phyloP scores from a whole-genome alignment of 1,139 yeast genomes.

The Torulaspora globosa region DNA sequence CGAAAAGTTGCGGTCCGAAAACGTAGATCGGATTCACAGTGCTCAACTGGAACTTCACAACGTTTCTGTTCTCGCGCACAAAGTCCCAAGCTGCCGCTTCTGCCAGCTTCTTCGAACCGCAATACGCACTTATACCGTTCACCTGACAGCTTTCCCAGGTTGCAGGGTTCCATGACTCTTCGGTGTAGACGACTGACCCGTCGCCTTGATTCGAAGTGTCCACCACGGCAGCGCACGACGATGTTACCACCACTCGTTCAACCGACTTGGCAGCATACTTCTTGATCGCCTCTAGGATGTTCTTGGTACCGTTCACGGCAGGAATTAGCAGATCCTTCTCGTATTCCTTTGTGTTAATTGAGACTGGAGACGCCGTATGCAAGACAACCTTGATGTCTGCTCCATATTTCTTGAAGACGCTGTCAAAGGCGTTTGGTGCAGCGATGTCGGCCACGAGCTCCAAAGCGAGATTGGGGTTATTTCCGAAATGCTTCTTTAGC shows the following conservation, averaged over 20 bases:
- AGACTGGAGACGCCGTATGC: slow-evolving; percentile 51
- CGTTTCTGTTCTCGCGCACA: slow-evolving; percentile 36
- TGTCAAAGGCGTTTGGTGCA: slow-evolving; percentile 49
- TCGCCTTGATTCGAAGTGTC: slow-evolving; percentile 46
- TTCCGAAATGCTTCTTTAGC: slow-evolving; percentile 24
- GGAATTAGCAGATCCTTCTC: slow-evolving; percentile 42
- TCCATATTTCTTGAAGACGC: slow-evolving; percentile 42
- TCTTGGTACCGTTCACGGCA: slow-evolving; percentile 50
- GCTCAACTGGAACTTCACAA: slow-evolving; percentile 43
- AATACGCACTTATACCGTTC: slow-evolving; percentile 41
- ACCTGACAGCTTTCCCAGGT: slow-evolving; percentile 37
- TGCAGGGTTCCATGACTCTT: slow-evolving; percentile 42
- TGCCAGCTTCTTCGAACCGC: slow-evolving; percentile 51
- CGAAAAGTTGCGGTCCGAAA: slow-evolving; percentile 46
- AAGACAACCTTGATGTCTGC: slow-evolving; percentile 49
- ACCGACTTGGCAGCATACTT: slow-evolving; percentile 45
- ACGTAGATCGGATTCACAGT: slow-evolving; percentile 50
- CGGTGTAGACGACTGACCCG: slow-evolving; percentile 47
- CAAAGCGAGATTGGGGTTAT: slow-evolving; percentile 37
- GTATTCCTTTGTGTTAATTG: slow-evolving; percentile 35
- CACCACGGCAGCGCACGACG: slow-evolving; percentile 50
- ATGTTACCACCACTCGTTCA: slow-evolving; percentile 41
- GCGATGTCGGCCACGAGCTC: slow-evolving; percentile 51
- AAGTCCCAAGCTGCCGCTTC: slow-evolving; percentile 57
- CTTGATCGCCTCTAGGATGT: slow-evolving; percentile 43